Evolutionary conservation across 352 stramenopile genomes (phyloP), one percentile per base, ranked within the genome.

Genomic region (Globisporangium orthogonon): DNA sequence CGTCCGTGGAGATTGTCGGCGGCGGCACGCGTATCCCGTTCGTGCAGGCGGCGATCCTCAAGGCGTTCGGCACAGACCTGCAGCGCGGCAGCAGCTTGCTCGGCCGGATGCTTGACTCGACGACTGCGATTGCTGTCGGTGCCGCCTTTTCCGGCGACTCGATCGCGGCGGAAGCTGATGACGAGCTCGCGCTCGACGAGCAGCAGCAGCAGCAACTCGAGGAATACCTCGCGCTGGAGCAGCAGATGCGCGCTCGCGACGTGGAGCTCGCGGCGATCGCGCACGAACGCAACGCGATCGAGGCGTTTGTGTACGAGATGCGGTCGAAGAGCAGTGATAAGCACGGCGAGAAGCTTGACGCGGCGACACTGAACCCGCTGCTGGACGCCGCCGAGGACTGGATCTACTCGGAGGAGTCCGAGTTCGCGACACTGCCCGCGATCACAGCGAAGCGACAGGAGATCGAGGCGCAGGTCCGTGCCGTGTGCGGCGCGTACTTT

Each of bases 221-320:
- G 3, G 60, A 57, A 28, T 79, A 80, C 37, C 51, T 83, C 7
- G 71, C 65, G 18, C 40, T 86, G 17, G 87, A 96, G 59, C 59
- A 74, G 30, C 66, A 86, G 63, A 89, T 96, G 61, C 77, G 89
- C 46, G 67, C 70, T 18, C 74, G 71, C 46, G 87, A 96, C 68
- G 69, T 78, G 29, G 70, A 89, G 17, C 67, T 94, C 48, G 58
- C 70, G 13, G 73, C 76, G 14, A 84, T 95, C 44, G 85, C 86
- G 30, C 66, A 96, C 48, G 84, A 93, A 44, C 78, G 77, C 56
- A 97, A 97, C 70, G 83, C 86, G 50, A 89, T 97, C 44, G 91
- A 97, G 63, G 75, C 78, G 53, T 95, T 96, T 58, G 73, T 95
- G 45, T 96, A 96, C 62, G 86, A 96, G 58, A 96, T 96, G 78